Evolutionary conservation across 352 stramenopile species (phyloP), one percentile per base, ranked within the genome.

Genomic region (Pythium dissimile): DNA sequence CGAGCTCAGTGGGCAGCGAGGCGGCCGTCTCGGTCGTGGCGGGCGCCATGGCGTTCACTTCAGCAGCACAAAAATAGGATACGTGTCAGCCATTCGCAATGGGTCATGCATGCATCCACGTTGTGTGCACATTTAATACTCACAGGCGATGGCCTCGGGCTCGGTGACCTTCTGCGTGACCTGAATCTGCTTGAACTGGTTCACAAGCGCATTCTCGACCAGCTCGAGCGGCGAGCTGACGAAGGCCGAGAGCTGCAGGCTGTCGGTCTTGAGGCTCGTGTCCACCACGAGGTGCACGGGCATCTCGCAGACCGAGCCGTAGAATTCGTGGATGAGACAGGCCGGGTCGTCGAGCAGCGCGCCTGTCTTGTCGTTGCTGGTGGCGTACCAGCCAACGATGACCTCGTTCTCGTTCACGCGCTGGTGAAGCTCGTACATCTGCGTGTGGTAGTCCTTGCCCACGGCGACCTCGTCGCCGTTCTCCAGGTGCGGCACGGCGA

Each of bases 321-420:
- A 99, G 73, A 99, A 99, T 64, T 99, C 94, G 73, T 99, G 96
- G 84, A 99, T 99, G 47, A 99, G 80, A 45, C 86, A 96, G 49
- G 93, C 97, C 56, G 97, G 95, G 64, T 99, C 94, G 59, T 97
- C 90, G 44, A 92, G 54, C 54, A 98, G 79, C 66, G 73, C 72
- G 44, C 80, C 71, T 50, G 60, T 66, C 31, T 49, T 62, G 51
- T 68, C 64, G 35, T 63, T 69, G n/a, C 77, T 75, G 12, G 86
- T 91, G 44, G 92, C 93, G 80, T 98, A 99, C 97, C 97, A 99
- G 57, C 97, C 97, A 11, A 99, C 92, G 35, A 99, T 85, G 31
- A 94, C 78, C 71, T 99, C 96, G 62, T 84, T 88, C 52, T 92
- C 76, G 78, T 99, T 98, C 37, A 98, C 91, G 54, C 88, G 81